Evolutionary conservation across 345 rosid genomes (phyloP).

Genomic region (Hevea brasiliensis): DNA sequence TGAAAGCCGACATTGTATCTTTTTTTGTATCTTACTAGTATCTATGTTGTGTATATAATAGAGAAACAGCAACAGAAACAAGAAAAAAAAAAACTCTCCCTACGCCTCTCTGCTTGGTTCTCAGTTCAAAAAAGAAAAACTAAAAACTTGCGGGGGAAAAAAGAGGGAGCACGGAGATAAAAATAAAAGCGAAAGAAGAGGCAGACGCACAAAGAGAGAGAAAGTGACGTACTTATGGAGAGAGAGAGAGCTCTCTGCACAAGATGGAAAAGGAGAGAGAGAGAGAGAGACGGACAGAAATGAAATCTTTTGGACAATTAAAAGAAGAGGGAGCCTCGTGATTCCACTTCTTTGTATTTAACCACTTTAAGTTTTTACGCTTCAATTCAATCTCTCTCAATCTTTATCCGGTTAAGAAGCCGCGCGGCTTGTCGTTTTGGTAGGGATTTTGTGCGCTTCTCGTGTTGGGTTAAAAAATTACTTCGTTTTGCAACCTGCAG

Average conservation of each 20-base stretch:
- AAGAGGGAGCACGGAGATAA: neutral
- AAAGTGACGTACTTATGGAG: constrained; percentile 24
- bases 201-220: neutral
- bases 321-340: no score
- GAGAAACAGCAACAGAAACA: neutral
- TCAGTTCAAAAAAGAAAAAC: neutral
- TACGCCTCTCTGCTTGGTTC: neutral
- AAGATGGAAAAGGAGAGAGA: no score
- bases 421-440: no score
- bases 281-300: no score
- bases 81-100: neutral
- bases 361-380: no score
- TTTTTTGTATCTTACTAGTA: constrained; percentile 6
- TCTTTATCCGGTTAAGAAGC: no score
- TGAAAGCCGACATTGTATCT: constrained; percentile 64
- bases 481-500: no score
- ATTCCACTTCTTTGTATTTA: no score
- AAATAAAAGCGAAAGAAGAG: neutral
- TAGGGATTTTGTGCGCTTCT: no score
- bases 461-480: no score
- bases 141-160: neutral
- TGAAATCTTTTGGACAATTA: no score
- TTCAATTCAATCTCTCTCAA: no score
- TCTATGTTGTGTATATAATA: neutral
- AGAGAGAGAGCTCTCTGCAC: neutral